phyloP scores from a whole-genome alignment of 192 early-diverging fungal species.

The Phlyctochytrium planicorne region DNA sequence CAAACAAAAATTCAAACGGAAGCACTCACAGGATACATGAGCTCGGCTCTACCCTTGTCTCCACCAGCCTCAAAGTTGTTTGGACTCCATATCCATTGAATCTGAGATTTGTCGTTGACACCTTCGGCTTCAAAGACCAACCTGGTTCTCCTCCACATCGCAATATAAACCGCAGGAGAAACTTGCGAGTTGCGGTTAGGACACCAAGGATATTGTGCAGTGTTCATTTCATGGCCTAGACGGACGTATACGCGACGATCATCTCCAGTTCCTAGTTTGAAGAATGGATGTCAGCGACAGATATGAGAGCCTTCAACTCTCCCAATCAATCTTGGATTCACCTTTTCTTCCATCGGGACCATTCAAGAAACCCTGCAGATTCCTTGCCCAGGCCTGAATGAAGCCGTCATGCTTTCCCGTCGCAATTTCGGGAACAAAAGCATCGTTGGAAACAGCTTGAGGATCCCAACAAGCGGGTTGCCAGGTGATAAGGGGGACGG shows the following conservation, averaged over 20 bases:
- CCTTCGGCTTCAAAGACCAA: neutral
- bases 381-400: neutral
- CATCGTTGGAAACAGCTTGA: neutral
- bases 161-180: neutral
- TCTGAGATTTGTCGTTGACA: neutral
- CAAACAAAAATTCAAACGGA: no score
- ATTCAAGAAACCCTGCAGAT: neutral
- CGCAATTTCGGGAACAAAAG: neutral
- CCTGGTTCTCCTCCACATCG: neutral
- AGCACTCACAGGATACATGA: neutral
- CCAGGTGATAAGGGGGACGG: slow-evolving; percentile 3
- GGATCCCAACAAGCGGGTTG: slow-evolving; percentile 9
- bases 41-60: neutral
- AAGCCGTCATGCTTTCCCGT: neutral
- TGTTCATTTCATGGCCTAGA: slow-evolving; percentile 7
- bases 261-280: slow-evolving; percentile 1
- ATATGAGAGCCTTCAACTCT: no score
- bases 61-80: slow-evolving; percentile 7
- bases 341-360: slow-evolving; percentile 1
- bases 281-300: no score
- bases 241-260: neutral
- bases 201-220: neutral
- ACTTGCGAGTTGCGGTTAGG: neutral
- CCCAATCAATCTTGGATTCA: no score
- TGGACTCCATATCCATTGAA: slow-evolving; percentile 7